A percentile compares a stretch with the other conserved stretches of the same genome.
Evolutionary conservation across 129 eudicot species (phyloP).

Genomic region (Arctium minus): DNA sequence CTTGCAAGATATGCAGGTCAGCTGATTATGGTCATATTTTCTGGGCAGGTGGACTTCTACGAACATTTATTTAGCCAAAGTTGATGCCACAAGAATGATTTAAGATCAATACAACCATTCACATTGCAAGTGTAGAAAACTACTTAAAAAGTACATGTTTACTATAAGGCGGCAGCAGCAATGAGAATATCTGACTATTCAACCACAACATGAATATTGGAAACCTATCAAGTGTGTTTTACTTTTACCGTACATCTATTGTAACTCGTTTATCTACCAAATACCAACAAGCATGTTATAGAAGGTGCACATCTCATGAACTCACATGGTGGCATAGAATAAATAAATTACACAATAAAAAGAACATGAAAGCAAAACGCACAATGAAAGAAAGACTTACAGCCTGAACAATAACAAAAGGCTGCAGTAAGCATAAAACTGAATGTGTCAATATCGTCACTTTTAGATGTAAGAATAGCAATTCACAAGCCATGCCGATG

Average conservation of each 20-base stretch:
- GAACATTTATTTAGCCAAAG: too few species aligned
- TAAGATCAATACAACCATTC: too few species aligned
- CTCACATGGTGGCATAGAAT: not conserved
- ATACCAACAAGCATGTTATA: not conserved
- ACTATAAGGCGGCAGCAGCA: not conserved
- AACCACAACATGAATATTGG: not conserved
- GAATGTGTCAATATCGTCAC: not conserved
- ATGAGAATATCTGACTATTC: not conserved
- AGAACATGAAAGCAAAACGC: not conserved
- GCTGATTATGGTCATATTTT: not conserved
- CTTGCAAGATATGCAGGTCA: not conserved
- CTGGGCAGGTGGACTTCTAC: not conserved
- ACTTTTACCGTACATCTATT: not conserved
- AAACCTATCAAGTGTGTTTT: not conserved
- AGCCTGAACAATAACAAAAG: conserved; percentile 10
- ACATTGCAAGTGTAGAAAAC: too few species aligned
- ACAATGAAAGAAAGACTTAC: not conserved
- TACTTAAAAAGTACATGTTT: too few species aligned
- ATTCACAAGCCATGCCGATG: not conserved
- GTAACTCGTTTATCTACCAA: not conserved
- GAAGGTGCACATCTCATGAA: not conserved
- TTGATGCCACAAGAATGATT: too few species aligned
- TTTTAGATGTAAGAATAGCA: not conserved
- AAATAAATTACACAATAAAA: too few species aligned
- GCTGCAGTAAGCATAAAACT: conserved; percentile 6